Conservation (phyloP, 768 basidiomycete species). For the Hygrophoropsis aurantiaca region DNA sequence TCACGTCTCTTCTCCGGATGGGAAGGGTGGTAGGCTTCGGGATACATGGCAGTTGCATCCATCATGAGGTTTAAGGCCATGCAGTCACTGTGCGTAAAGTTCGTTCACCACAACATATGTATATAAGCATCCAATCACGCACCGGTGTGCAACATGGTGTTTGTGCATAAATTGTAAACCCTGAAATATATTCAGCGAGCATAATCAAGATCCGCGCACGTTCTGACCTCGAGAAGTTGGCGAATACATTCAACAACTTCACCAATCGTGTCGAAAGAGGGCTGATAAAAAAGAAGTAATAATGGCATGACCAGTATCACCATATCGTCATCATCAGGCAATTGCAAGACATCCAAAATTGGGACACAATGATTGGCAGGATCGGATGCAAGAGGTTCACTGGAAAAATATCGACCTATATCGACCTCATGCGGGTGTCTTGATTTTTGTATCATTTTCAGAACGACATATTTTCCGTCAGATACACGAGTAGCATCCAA, state of each 20-base stretch:
- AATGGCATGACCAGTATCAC: conserved; percentile 35
- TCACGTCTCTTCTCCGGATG: conserved; percentile 13
- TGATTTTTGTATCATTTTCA: conserved; percentile 24
- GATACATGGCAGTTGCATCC: conserved; percentile 24
- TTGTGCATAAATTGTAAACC: conserved; percentile 38
- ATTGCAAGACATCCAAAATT: too few relatives aligned
- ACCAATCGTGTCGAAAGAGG: conserved; percentile 21
- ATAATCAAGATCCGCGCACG: too few relatives aligned
- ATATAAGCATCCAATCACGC: too few relatives aligned
- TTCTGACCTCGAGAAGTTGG: conserved; percentile 27
- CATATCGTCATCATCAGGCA: conserved; percentile 8
- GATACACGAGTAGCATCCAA: conserved; percentile 28
- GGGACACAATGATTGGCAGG: too few relatives aligned
- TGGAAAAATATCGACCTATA: conserved; percentile 24
- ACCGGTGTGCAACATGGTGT: conserved; percentile 36
- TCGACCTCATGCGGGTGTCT: conserved; percentile 27
- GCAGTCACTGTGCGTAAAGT: conserved; percentile 23
- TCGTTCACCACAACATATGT: not conserved
- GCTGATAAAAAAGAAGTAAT: too few relatives aligned
- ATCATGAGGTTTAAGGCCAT: conserved; percentile 33
- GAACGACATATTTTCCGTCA: conserved; percentile 26
- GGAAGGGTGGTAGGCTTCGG: conserved; percentile 24
- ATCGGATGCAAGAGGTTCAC: not conserved
- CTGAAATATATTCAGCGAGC: too few relatives aligned
- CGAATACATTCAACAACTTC: conserved; percentile 24